phyloP scores from a whole-genome alignment of 2,329 filamentous ascomycete genomes.

The Xylariaceae sp. region DNA sequence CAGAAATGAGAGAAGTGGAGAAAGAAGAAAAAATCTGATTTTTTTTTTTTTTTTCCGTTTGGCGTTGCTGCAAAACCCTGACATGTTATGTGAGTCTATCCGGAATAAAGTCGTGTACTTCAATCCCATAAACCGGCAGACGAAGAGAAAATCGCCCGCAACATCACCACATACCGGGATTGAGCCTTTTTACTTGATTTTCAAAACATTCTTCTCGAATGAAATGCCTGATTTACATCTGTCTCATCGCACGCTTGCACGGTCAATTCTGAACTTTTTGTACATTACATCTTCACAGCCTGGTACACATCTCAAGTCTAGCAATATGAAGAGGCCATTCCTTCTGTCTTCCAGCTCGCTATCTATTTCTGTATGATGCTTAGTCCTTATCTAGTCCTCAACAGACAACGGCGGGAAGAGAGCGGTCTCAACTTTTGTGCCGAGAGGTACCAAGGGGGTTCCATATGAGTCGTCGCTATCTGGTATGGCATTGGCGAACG shows the following conservation, averaged over 20 bases:
- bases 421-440: constrained; percentile 38
- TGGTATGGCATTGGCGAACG: constrained; percentile 57
- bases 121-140: too few relatives aligned
- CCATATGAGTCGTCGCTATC: constrained; percentile 71
- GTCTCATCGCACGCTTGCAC: too few relatives aligned
- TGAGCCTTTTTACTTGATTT: too few relatives aligned
- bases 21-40: neutral
- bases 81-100: too few relatives aligned
- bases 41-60: neutral
- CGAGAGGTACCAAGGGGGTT: constrained; percentile 30
- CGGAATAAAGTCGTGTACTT: too few relatives aligned
- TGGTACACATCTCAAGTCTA: neutral
- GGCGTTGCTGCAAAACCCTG: neutral
- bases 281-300: neutral
- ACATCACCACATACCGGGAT: too few relatives aligned
- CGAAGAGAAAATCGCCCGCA: too few relatives aligned
- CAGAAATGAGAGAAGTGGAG: constrained; percentile 3
- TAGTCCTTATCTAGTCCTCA: constrained; percentile 38
- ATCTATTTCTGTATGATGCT: constrained; percentile 23
- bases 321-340: neutral
- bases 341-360: neutral
- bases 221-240: too few relatives aligned
- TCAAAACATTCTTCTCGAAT: too few relatives aligned
- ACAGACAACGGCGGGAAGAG: constrained; percentile 52
- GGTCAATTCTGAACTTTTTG: neutral